phyloP scores from a whole-genome alignment of 1,284 basidiomycete genomes.

The Naganishia liquefaciens region DNA sequence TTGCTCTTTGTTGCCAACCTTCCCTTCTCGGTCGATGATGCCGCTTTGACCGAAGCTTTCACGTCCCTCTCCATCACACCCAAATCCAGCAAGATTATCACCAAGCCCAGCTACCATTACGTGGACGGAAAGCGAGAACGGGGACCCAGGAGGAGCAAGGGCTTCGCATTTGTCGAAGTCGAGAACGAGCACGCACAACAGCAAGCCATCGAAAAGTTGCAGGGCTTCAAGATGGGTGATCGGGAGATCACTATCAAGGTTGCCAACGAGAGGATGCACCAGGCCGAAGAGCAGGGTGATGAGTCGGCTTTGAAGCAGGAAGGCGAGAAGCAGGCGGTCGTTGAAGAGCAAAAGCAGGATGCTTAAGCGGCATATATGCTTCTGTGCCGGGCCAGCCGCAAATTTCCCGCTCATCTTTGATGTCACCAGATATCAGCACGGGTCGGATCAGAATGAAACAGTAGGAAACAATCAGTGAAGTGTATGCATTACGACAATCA shows the following conservation, averaged over 20 bases:
- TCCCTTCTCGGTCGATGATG: conserved; percentile 84
- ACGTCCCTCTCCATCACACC: conserved; percentile 77
- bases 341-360: conserved; percentile 24
- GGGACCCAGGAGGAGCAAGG: conserved; percentile 64
- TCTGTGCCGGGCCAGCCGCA: neutral
- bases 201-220: conserved; percentile 74
- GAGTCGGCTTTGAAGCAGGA: conserved; percentile 21
- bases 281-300: conserved; percentile 18
- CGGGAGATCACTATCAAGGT: conserved; percentile 82
- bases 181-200: conserved; percentile 77
- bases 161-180: conserved; percentile 91
- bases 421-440: neutral
- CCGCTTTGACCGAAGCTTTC: conserved; percentile 72
- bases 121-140: conserved; percentile 62
- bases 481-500: too few relatives aligned
- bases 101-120: conserved; percentile 61
- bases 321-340: conserved; percentile 23
- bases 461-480: too few relatives aligned
- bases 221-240: conserved; percentile 78
- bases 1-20: conserved; percentile 94
- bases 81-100: conserved; percentile 79
- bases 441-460: too few relatives aligned
- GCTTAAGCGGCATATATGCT: conserved; percentile 10
- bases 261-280: conserved; percentile 58
- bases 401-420: neutral